Evolutionary conservation across 139 green algal genomes (phyloP).

Genomic region (Picochlorum sp.): DNA sequence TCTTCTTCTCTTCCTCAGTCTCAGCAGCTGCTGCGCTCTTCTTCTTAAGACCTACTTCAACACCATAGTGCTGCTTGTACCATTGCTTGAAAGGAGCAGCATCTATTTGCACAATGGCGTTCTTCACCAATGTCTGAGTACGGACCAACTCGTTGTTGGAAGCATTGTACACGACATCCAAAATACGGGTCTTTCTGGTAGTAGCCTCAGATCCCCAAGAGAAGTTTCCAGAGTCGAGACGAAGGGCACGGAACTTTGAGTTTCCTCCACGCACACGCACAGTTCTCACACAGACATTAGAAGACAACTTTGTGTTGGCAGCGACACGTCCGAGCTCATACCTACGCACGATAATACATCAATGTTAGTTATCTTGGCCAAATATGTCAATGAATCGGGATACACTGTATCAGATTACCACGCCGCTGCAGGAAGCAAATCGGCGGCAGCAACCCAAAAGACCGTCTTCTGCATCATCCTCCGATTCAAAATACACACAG

Average conservation of each 20-base stretch:
- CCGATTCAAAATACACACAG: neutral
- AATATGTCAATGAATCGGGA: too few relatives aligned
- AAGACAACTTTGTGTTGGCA: slow-evolving; percentile 93
- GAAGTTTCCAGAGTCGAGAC: slow-evolving; percentile 95
- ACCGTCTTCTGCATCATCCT: neutral
- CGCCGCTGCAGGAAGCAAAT: too few relatives aligned
- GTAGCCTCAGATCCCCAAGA: slow-evolving; percentile 85
- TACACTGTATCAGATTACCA: too few relatives aligned
- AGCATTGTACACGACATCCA: slow-evolving; percentile 98
- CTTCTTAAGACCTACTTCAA: slow-evolving; percentile 79
- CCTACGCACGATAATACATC: slow-evolving; percentile 38
- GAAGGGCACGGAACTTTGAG: slow-evolving; percentile 95
- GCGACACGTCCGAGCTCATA: slow-evolving; percentile 94
- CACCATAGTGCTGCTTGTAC: slow-evolving; percentile 93
- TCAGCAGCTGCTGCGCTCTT: slow-evolving; percentile 18
- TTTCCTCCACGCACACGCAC: slow-evolving; percentile 93
- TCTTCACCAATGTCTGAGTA: slow-evolving; percentile 99
- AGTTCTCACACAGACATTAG: slow-evolving; percentile 76
- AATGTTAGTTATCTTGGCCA: neutral
- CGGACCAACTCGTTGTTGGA: slow-evolving; percentile 99
- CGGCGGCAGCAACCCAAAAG: neutral
- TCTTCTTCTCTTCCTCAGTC: slow-evolving; percentile 25
- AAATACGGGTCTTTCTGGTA: slow-evolving; percentile 88
- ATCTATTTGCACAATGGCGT: slow-evolving; percentile 88
- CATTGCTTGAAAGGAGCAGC: slow-evolving; percentile 92